Evolutionary conservation across 495 filamentous ascomycete species (phyloP), one percentile per base, ranked within the genome.

Genomic region (Astrothelium macrocarpum): DNA sequence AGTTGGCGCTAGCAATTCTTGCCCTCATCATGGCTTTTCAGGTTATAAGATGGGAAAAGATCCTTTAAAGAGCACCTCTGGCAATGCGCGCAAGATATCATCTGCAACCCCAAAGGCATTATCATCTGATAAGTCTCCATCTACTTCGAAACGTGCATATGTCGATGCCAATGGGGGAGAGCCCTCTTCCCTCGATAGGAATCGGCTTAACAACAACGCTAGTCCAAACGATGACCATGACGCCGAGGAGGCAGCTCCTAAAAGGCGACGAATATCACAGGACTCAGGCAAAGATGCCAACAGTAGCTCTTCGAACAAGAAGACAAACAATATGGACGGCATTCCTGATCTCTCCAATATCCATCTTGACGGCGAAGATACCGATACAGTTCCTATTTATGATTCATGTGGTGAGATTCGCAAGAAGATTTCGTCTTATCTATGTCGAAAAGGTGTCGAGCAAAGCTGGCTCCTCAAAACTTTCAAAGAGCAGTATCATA

Each of bases 341-440:
- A 56, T 56, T 29, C 25, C 53, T 26, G 65, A 66, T 43, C 25
- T 68, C 53, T 39, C 59, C 53, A 34, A 36, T 56, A 63, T 68
- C 32, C 49, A 63, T n/a, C 53, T 65, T 11, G 53, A 53, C 11
- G 64, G 64, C 42, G 66, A 68, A 32, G 56, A 59, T 3, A 66
- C 66, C 7, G 75, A 78, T 60, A 58, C 31, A 0, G 78, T 85
- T 1, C 69, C 70, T 4, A 70, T 85, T 20, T 83, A 71, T 68
- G 81, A 85, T 63, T 79, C 79, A 5, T 86, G 81, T 67, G 79
- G 85, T 65, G 81, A 83, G 64, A 68, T 85, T 34, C 78, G 81
- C 4, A 73, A 71, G 59, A 86, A 85, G 72, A 81, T 86, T 63
- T 72, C 71, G 36, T 75, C 78, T 0, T 75, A 84, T 53, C 74